Evolutionary conservation across 257 asterid genomes (phyloP).

Genomic region (Solanum sejunctum): DNA sequence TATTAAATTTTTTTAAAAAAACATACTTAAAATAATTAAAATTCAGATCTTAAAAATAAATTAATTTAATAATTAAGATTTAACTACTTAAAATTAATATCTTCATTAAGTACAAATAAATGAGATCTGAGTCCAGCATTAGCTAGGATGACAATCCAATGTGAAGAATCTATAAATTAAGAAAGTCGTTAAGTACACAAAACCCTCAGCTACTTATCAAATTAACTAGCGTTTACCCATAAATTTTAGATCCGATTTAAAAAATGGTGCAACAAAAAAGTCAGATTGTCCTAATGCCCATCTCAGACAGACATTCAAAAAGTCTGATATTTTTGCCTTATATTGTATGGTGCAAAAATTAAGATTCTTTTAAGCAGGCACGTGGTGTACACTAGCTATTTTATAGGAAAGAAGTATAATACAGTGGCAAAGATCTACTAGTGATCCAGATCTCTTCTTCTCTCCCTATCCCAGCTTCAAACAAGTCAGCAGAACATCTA

Average conservation of each 20-base stretch:
- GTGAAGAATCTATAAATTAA: neutral
- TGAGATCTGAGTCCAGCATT: no score
- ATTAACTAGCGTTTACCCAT: neutral
- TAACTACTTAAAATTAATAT: no score
- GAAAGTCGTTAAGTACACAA: neutral
- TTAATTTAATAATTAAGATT: no score
- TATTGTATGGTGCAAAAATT: neutral
- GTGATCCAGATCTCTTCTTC: neutral
- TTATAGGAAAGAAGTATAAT: neutral
- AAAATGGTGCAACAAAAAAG: neutral
- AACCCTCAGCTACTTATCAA: no score
- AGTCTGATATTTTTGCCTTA: neutral
- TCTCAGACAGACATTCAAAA: neutral
- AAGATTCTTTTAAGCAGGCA: neutral
- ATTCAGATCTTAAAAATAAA: no score
- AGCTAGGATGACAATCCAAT: no score
- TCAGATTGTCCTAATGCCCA: neutral
- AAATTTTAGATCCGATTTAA: neutral
- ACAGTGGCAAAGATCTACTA: neutral
- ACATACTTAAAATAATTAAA: no score
- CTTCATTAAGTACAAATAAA: no score
- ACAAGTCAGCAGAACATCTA: neutral
- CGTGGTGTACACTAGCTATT: neutral
- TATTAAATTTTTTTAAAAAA: no score
- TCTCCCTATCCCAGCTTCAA: neutral